Base-by-base conservation (phyloP, 1,139 yeast species). In the Scheffersomyces cryptocercus region DNA sequence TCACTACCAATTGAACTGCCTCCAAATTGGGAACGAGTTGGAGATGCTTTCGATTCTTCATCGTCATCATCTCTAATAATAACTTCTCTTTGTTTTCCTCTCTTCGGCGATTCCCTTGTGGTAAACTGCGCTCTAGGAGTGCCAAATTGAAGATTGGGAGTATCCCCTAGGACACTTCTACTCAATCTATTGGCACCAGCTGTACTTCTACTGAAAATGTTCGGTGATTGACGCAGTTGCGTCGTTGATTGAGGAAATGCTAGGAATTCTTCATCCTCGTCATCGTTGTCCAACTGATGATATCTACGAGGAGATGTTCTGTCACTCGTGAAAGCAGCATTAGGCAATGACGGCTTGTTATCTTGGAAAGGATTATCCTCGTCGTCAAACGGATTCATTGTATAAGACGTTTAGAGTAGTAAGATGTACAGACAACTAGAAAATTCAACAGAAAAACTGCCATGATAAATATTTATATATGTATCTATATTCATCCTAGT, bases 71-170 rank as follows among this genome's bases (percentile, higher is more conserved):
- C 75, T 26, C 73, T 65, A 24, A 78, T 72, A 10, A 77, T 64
- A 9, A 81, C 64, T 11, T 80, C 73, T 3, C 77, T 75, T 40
- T 73, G 73, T 28, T 66, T 69, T 38, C 73, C 73, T 58, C 88
- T 77, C 45, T 72, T 77, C 29, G 93, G 93, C 0, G 90, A 84
- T 54, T 84, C 90, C 51, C 77, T 67, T 20, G 77, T 68, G 1
- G 89, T 82, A 53, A 73, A 83, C 42, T 75, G 75, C 8, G 82
- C 76, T 52, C 85, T 64, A 3, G 82, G 74, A 3, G 85, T 79
- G 15, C 52, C 53, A 43, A 43, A 61, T 42, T 49, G 52, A 36
- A 65, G 58, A 37, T 57, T 55, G 2, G 71, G 71, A 6, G 70
- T 59, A 28, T 52, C 55, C 15, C 55, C 58, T 31, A 64, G 47